Evolutionary conservation across 2,329 filamentous ascomycete species (phyloP).

Genomic region (Pseudocercospora eumusae): DNA sequence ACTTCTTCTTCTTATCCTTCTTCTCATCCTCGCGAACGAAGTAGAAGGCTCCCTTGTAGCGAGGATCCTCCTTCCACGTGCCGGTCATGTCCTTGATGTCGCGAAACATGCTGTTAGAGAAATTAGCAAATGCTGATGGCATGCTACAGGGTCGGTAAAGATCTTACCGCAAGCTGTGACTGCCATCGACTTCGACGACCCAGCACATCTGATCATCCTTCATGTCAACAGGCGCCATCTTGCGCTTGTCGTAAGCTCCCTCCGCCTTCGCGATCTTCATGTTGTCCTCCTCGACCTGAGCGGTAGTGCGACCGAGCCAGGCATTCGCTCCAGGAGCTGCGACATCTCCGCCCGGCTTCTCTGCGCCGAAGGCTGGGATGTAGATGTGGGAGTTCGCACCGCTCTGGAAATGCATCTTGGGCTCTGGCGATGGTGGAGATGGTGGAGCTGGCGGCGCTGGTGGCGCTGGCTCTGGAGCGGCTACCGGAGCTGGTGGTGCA

Average conservation of each 20-base stretch:
- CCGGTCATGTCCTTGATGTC: constrained; percentile 40
- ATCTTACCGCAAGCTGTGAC: constrained; percentile 37
- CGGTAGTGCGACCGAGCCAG: constrained; percentile 43
- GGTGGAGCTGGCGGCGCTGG: constrained; percentile 10
- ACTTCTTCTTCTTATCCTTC: constrained; percentile 26
- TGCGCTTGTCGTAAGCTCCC: constrained; percentile 39
- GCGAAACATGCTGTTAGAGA: constrained; percentile 33
- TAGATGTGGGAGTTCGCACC: constrained; percentile 26
- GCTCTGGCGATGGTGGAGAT: constrained; percentile 10
- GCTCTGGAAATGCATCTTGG: constrained; percentile 8
- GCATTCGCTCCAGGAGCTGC: constrained; percentile 23
- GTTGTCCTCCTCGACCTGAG: constrained; percentile 44
- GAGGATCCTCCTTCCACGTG: constrained; percentile 40
- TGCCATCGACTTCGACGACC: constrained; percentile 40
- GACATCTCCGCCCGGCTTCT: constrained; percentile 6
- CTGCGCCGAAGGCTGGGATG: constrained; percentile 17
- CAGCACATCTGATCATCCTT: constrained; percentile 41
- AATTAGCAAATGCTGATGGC: neutral
- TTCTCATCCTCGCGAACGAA: constrained; percentile 38
- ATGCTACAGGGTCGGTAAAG: neutral
- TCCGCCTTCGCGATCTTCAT: constrained; percentile 41
- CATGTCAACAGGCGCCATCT: constrained; percentile 38
- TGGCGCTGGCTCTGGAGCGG: constrained; percentile 15
- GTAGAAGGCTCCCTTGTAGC: constrained; percentile 39
- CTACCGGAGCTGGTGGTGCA: constrained; percentile 18